Evolutionary conservation across 805 yeast genomes (phyloP).

Genomic region (Starmerella roubikii): DNA sequence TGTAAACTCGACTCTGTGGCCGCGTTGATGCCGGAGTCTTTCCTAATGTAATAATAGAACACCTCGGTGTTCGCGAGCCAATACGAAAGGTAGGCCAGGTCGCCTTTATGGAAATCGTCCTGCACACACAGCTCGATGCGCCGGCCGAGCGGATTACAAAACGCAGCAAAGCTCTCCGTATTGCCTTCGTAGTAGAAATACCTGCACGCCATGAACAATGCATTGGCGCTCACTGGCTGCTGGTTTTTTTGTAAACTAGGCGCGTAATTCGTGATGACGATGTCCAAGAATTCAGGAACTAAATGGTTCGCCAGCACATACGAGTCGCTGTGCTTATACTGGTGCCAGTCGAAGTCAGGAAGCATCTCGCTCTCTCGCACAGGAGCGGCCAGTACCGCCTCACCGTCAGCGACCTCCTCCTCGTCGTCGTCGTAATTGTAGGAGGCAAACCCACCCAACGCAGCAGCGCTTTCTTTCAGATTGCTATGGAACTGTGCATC

Average conservation of each 20-base stretch:
- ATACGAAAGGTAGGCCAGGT: constrained; percentile 43
- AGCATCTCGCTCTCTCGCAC: constrained; percentile 2
- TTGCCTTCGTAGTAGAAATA: constrained; percentile 29
- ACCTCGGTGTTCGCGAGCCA: constrained; percentile 78
- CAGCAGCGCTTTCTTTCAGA: constrained; percentile 18
- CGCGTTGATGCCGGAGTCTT: constrained; percentile 38
- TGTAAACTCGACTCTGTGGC: constrained; percentile 21
- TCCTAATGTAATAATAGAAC: constrained; percentile 59
- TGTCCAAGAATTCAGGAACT: constrained; percentile 28
- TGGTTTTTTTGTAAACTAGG: constrained; percentile 28
- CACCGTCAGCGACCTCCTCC: not conserved
- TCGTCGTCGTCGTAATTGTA: constrained; percentile 2
- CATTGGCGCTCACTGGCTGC: constrained; percentile 32
- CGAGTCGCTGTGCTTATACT: constrained; percentile 30
- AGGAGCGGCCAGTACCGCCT: constrained; percentile 2
- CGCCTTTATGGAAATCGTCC: constrained; percentile 23
- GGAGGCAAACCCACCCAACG: constrained; percentile 17
- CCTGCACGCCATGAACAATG: constrained; percentile 29
- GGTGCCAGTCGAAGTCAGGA: constrained; percentile 30
- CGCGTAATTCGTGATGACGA: constrained; percentile 25
- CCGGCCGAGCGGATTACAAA: constrained; percentile 25
- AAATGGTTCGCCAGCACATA: constrained; percentile 28
- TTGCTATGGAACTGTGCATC: constrained; percentile 16
- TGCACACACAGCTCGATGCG: constrained; percentile 26
- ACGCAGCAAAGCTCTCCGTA: constrained; percentile 12